Evolutionary conservation across 495 filamentous ascomycete species (phyloP).

Genomic region (Trichoderma erinaceum): DNA sequence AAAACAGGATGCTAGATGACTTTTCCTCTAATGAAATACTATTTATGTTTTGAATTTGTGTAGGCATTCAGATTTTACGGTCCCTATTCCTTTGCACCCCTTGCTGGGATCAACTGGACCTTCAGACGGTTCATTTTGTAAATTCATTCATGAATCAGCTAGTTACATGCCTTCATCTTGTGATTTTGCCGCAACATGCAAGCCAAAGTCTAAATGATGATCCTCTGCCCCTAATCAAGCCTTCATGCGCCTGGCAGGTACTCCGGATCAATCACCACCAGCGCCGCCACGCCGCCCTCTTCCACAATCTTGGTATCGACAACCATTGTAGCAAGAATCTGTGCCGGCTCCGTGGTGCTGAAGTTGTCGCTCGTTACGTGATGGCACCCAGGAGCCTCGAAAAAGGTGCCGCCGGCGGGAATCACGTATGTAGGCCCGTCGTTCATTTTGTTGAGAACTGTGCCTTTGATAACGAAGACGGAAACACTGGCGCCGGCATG

Average conservation of each 20-base stretch:
- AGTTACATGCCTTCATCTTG: too few relatives aligned
- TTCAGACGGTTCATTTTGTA: too few relatives aligned
- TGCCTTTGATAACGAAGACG: neutral
- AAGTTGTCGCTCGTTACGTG: constrained; percentile 9
- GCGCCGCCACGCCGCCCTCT: neutral
- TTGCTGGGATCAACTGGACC: too few relatives aligned
- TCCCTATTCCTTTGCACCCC: too few relatives aligned
- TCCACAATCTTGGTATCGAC: neutral
- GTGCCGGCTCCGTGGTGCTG: constrained; percentile 3
- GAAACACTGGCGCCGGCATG: constrained; percentile 7
- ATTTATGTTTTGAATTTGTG: too few relatives aligned
- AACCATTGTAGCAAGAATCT: neutral
- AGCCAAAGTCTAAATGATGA: too few relatives aligned
- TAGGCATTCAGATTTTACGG: too few relatives aligned
- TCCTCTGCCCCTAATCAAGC: neutral
- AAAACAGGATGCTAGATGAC: too few relatives aligned
- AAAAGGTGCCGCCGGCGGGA: constrained; percentile 10
- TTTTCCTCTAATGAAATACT: too few relatives aligned
- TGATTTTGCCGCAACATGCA: too few relatives aligned
- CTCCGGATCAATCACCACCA: neutral
- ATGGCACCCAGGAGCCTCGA: constrained; percentile 15
- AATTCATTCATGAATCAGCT: too few relatives aligned
- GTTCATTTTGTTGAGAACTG: constrained; percentile 15
- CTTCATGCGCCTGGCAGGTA: neutral
- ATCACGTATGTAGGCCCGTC: constrained; percentile 6